Evolutionary conservation across 768 basidiomycete species (phyloP), one percentile per base, ranked within the genome.

Genomic region (Hydnum rufescens): DNA sequence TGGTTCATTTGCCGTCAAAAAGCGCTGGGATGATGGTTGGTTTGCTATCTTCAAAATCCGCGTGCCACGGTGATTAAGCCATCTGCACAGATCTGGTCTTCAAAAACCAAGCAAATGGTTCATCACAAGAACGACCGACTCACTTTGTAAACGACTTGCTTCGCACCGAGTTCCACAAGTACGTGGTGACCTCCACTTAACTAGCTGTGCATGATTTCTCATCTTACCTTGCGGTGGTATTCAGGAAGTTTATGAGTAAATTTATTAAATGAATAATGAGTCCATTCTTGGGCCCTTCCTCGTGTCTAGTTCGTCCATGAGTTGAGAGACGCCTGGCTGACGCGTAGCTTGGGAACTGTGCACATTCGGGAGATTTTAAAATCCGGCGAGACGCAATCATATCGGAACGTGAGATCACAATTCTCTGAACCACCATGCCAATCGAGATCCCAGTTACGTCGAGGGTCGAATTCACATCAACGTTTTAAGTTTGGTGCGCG

Each of bases 51-150:
- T 2, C 57, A 55, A 16, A 51, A 49, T n/a, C 16, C 57, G 22
- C 57, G 54, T 25, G 8, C 8, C 13, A 13, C 44, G 44, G 13
- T 47, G 44, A 47, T 47, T 28, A 39, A 13, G 13, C 13, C 36
- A 29, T 57, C 61, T 59, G 42, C n/a, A 30, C 60, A 89, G 89
- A 99, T 65, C 70, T 95, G 51, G 90, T 97, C 61, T 97, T 97
- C 77, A 97, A 96, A 70, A 96, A 97, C 64, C 95, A 99, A 66
- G 87, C 95, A 0, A 78, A 79, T 66, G n/a, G n/a, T n/a, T n/a
- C n/a, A n/a, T n/a, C n/a, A n/a, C 75, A 72, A 30, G 63, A 71
- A 46, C 66, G 70, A 2, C 72, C 74, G 59, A 79, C 80, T 8
- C 80, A 83, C 53, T 97, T 97, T 62, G 89, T 97, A 56, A 97